Base-by-base conservation (phyloP, 225 moss, liverwort and hornwort species). In the Pleurozium schreberi region DNA sequence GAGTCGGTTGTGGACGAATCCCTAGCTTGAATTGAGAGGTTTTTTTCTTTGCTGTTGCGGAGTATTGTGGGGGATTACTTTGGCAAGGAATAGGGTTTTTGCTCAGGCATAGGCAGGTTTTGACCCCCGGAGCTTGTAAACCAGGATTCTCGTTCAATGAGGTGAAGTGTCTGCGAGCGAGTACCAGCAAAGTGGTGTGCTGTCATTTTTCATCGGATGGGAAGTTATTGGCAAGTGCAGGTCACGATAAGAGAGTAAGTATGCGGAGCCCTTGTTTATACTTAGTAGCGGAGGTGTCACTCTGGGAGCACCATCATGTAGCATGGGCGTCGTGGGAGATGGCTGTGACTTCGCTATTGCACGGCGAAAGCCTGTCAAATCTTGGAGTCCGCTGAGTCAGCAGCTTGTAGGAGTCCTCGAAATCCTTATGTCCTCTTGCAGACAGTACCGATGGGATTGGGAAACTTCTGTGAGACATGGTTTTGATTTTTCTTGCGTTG, bases 131-230 rank as follows among this genome's bases (percentile, higher is more conserved):
- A 75, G 84, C 31, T 90, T 87, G 64, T 89, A 74, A 75, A 55
- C 81, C 95, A 99, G 99, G 99, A 73, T 99, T 99, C 90, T 97
- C 99, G 50, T 99, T 99, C 88, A 96, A 94, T 71, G 99, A 99
- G 91, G 95, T 99, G 84, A 96, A 96, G 75, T 99, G 99, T 89
- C 95, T 99, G 80, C 99, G 97, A 76, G 99, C 96, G 82, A 99
- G 99, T 90, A 95, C 94, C 83, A 96, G 95, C 91, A 99, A 99
- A 93, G 99, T 99, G 91, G 99, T 97, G 73, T 97, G 99, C 91
- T 97, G 97, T 69, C 99, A 99, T 87, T 99, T 99, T 83, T 99
- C 99, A 65, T 97, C 99, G 34, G 97, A 99, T 67, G 99, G 99
- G 89, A 99, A 97, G 90, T 86, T 99, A 88, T 89, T 99, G 92